Base-by-base conservation (phyloP, 2,329 filamentous ascomycete genomes). In the Ceratocystis harringtonii region DNA sequence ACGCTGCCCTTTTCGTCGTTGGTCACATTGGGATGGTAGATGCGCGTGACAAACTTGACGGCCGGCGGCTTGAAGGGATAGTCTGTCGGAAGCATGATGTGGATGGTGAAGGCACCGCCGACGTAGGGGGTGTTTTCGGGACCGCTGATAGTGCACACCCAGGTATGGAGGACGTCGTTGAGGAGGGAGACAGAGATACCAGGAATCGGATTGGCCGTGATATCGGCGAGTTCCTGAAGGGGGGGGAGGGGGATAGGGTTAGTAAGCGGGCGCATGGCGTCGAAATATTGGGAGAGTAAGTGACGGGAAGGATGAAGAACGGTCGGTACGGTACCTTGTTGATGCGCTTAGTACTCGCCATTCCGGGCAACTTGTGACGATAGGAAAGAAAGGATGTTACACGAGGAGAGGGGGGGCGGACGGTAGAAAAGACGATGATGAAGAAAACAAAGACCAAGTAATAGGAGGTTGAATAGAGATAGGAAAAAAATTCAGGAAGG, bases 11-110 rank as follows among this genome's bases (percentile, higher is more conserved):
- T 68, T 68, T 85, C 76, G 78, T 97, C 97, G 71, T 90, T 95
- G 86, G 99, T 99, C 90, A 99, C 99, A 80, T 99, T 99, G 73
- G 94, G 94, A 81, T 99, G 94, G 78, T 99, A 99, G 81, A 99
- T 99, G 75, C 92, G 89, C 70, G 94, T 99, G 73, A 91, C 97
- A 84, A 99, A 99, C 88, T 96, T 96, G 79, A 99, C 92, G 85
- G 97, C 97, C 72, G 94, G 94, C 69, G 94, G 94, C 88, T 99
- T 99, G 84, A 99, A 99, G 55, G 94, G 94, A 79, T 99, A 99
- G 83, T 99, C 94, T 83, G 94, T 99, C 71, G 94, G 94, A 83
- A 99, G 97, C 80, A 96, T 90, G 75, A 99, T 99, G 72, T 89
- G 87, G 68, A 96, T 77, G 70, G 83, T 83, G 81, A 90, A 96